Conservation (phyloP, 345 rosid genomes). For the Conringia planisiliqua region DNA sequence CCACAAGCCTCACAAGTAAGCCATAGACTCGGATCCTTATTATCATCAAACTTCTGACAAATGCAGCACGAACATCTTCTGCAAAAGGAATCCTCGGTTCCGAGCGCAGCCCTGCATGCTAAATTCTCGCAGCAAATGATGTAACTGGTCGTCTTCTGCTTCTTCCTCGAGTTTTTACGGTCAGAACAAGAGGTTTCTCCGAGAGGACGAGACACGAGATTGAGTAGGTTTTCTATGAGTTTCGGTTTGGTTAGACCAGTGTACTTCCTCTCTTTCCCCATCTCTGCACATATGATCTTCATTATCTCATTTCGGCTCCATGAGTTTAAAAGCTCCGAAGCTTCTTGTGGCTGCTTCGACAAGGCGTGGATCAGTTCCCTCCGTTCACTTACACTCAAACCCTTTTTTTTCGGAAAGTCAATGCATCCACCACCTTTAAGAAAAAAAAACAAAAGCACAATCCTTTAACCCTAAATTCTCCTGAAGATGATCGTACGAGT, state of each 20-base stretch:
- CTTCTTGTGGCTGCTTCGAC: constrained; percentile 59
- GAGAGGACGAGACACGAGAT: constrained; percentile 56
- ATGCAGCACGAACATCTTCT: constrained; percentile 92
- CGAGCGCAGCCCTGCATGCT: constrained; percentile 76
- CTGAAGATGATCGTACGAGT: background rate
- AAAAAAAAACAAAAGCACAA: background rate
- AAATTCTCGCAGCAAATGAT: constrained; percentile 68
- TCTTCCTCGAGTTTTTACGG: constrained; percentile 54
- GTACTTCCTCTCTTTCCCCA: constrained; percentile 99
- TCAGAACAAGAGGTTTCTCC: constrained; percentile 34
- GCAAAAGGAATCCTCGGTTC: constrained; percentile 60
- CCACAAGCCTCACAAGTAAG: constrained; percentile 79
- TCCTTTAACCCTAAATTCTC: constrained; percentile 16
- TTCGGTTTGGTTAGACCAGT: constrained; percentile 87
- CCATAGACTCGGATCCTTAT: constrained; percentile 97
- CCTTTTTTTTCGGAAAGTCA: constrained; percentile 3
- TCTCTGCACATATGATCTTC: constrained; percentile 85
- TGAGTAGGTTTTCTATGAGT: constrained; percentile 84
- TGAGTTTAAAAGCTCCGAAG: constrained; percentile 65
- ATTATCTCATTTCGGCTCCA: constrained; percentile 97
- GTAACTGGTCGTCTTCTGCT: constrained; percentile 58
- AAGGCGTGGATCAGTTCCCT: constrained; percentile 79
- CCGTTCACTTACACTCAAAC: constrained; percentile 67
- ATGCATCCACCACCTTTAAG: background rate
- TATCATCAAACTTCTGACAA: constrained; percentile 78